Percentiles rank a stretch among this genome's conserved stretches.
These are phyloP conservation scores for Aspergillus ostianus DNA, from an alignment of 495 filamentous ascomycete genomes.

Conservation along the genomic window DNA sequence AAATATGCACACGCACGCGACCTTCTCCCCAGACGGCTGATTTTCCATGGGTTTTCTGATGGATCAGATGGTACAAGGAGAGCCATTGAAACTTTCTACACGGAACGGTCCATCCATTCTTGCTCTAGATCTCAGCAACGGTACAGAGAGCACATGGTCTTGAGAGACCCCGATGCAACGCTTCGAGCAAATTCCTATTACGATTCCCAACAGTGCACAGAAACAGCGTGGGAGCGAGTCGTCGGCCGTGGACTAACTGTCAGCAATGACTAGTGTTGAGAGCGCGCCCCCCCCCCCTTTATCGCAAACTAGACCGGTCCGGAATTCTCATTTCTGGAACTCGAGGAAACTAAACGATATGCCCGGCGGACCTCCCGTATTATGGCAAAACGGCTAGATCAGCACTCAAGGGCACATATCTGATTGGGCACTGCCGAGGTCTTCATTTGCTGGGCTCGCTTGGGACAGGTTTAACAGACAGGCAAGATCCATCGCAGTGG, in stretches of 20 bases:
- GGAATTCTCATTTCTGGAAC: background rate
- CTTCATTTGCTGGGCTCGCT: too few relatives aligned
- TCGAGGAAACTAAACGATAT: background rate
- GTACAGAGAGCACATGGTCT: background rate
- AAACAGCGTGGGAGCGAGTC: background rate
- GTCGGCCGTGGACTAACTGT: background rate
- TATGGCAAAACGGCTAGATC: background rate
- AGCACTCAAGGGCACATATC: background rate
- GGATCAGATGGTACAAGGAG: background rate
- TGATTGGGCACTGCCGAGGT: background rate
- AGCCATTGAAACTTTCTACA: background rate
- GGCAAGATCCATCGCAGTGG: background rate
- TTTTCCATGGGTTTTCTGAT: background rate
- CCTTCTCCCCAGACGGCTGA: background rate
- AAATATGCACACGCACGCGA: background rate
- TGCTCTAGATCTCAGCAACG: background rate
- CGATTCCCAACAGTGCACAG: background rate
- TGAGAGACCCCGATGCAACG: background rate
- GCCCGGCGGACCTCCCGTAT: background rate
- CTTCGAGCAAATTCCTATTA: background rate
- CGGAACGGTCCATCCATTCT: background rate
- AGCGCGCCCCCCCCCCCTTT: too few relatives aligned
- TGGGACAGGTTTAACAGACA: background rate
- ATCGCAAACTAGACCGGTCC: background rate
- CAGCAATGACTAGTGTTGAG: background rate